phyloP scores from a whole-genome alignment of 768 basidiomycete species.

The Pisolithus orientalis region DNA sequence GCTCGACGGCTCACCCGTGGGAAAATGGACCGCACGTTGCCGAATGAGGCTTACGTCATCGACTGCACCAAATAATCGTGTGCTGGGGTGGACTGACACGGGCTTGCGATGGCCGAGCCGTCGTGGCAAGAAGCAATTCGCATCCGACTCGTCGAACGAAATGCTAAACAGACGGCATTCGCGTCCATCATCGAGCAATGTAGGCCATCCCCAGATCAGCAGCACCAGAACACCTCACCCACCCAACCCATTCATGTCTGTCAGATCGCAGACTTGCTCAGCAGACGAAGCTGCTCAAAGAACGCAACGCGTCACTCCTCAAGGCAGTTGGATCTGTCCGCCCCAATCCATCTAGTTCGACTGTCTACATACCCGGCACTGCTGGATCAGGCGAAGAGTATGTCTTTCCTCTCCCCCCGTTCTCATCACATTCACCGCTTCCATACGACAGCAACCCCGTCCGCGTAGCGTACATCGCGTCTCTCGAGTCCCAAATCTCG shows the following conservation, averaged over 20 bases:
- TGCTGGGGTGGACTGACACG: slow-evolving; percentile 12
- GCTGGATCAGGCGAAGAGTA: slow-evolving; percentile 59
- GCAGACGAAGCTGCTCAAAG: slow-evolving; percentile 86
- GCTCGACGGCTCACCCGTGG: slow-evolving; percentile 10
- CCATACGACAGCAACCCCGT: slow-evolving; percentile 61
- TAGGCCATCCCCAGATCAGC: slow-evolving; percentile 33
- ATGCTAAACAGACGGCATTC: slow-evolving; percentile 74
- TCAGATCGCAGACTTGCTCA: slow-evolving; percentile 88
- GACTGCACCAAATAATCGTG: slow-evolving; percentile 16
- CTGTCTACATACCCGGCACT: slow-evolving; percentile 53
- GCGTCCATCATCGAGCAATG: slow-evolving; percentile 90
- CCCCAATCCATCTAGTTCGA: slow-evolving; percentile 52
- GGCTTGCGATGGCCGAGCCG: slow-evolving; percentile 64
- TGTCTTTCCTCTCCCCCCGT: slow-evolving; percentile 16
- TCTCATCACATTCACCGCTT: not conserved
- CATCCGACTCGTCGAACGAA: slow-evolving; percentile 74
- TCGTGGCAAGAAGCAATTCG: slow-evolving; percentile 81
- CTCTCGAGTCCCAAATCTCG: slow-evolving; percentile 91
- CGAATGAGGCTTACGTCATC: not conserved
- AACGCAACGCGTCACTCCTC: slow-evolving; percentile 84
- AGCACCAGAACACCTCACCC: not conserved
- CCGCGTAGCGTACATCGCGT: slow-evolving; percentile 80
- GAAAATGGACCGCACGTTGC: slow-evolving; percentile 19
- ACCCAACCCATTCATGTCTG: slow-evolving; percentile 10
- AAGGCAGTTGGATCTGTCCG: slow-evolving; percentile 76